Percentiles rank a stretch among this genome's conserved stretches.
Conservation (phyloP, 2,329 filamentous ascomycete species). For the Hortaea werneckii region DNA sequence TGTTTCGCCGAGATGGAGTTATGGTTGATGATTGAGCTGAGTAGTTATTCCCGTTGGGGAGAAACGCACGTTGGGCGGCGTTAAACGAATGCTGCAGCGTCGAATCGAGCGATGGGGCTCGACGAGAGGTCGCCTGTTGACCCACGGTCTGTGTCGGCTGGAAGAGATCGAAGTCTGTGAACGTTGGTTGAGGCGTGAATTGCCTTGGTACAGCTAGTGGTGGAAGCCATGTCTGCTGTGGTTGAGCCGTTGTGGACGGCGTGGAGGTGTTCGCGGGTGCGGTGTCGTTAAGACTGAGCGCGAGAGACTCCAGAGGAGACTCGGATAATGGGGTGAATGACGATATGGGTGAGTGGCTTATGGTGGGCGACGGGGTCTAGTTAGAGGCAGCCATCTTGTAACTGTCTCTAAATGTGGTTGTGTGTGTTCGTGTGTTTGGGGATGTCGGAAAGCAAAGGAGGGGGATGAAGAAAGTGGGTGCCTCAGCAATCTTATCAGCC, state of each 20-base stretch:
- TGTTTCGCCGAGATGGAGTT: constrained; percentile 13
- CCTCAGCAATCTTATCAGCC: too few relatives aligned
- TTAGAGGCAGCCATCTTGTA: constrained; percentile 26
- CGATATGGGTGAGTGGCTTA: constrained; percentile 11
- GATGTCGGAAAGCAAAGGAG: constrained; percentile 8
- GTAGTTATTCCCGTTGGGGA: constrained; percentile 34
- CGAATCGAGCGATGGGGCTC: constrained; percentile 44
- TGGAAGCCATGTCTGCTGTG: constrained; percentile 67
- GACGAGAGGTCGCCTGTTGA: constrained; percentile 31
- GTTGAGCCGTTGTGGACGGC: constrained; percentile 76
- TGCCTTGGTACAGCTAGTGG: constrained; percentile 42
- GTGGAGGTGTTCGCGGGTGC: constrained; percentile 55
- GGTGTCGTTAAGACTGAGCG: constrained; percentile 23
- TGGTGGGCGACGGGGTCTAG: constrained; percentile 22
- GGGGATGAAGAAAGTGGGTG: constrained; percentile 2
- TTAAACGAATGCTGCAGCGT: constrained; percentile 50
- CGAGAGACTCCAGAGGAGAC: constrained; percentile 26
- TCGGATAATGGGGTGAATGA: constrained; percentile 17
- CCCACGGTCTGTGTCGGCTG: constrained; percentile 34
- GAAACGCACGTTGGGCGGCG: constrained; percentile 43
- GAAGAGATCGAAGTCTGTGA: constrained; percentile 69
- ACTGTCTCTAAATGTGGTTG: constrained; percentile 14
- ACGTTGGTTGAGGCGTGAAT: constrained; percentile 40
- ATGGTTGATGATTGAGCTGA: constrained; percentile 7
- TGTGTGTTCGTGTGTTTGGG: constrained; percentile 10